A percentile compares a stretch with the other conserved stretches of the same genome.
phyloP scores from a whole-genome alignment of 345 rosid genomes.

The Mercurialis annua region DNA sequence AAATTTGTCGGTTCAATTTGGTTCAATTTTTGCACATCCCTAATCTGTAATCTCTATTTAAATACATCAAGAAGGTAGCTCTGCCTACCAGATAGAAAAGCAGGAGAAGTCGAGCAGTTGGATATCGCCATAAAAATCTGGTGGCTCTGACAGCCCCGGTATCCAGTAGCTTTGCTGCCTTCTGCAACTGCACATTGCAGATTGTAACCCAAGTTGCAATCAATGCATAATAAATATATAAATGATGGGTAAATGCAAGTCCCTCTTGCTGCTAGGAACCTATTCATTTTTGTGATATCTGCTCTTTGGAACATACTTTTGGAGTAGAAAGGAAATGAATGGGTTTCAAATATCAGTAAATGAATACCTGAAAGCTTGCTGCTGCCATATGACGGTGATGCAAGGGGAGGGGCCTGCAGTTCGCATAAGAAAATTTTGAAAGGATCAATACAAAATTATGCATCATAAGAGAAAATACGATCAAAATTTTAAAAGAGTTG shows the following conservation, averaged over 20 bases:
- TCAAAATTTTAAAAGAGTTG: neutral
- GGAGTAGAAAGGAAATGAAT: too few relatives aligned
- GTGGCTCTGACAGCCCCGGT: conserved; percentile 97
- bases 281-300: too few relatives aligned
- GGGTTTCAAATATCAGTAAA: conserved; percentile 11
- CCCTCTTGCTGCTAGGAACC: too few relatives aligned
- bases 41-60: neutral
- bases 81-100: conserved; percentile 80
- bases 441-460: neutral
- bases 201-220: conserved; percentile 9
- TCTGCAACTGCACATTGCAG: conserved; percentile 63
- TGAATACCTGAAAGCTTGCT: conserved; percentile 72
- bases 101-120: conserved; percentile 70
- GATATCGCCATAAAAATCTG: conserved; percentile 95
- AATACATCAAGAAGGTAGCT: conserved; percentile 6
- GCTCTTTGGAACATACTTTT: too few relatives aligned
- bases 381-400: conserved; percentile 79
- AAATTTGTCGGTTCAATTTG: too few relatives aligned
- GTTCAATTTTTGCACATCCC: too few relatives aligned
- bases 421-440: conserved; percentile 10
- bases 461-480: neutral
- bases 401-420: conserved; percentile 88
- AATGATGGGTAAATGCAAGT: conserved; percentile 5
- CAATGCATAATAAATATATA: conserved; percentile 16
- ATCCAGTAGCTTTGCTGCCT: conserved; percentile 85